Evolutionary conservation across 345 rosid genomes (phyloP).

Genomic region (Bretschneidera sinensis): DNA sequence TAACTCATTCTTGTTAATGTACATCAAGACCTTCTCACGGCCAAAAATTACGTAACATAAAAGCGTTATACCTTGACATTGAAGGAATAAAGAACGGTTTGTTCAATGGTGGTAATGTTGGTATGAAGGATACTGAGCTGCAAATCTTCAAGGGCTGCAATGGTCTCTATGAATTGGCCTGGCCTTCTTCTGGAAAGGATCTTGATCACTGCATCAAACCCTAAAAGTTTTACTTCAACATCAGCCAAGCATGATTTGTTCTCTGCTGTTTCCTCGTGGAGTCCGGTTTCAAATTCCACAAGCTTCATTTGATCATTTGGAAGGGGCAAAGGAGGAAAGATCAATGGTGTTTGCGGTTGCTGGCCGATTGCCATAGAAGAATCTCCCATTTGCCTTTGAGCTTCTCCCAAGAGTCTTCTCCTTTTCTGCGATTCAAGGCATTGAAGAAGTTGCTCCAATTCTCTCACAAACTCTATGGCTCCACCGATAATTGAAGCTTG

Average conservation of each 20-base stretch:
- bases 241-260: constrained; percentile 84
- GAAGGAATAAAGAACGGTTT: constrained; percentile 91
- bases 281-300: constrained; percentile 20
- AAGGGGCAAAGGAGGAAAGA: constrained; percentile 25
- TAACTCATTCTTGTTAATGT: too few species aligned
- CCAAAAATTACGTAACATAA: neutral
- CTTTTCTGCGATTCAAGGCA: constrained; percentile 91
- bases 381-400: constrained; percentile 30
- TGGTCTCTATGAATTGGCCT: constrained; percentile 67
- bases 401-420: constrained; percentile 56
- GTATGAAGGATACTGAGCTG: constrained; percentile 85
- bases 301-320: constrained; percentile 36
- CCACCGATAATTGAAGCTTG: constrained; percentile 99
- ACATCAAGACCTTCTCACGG: too few species aligned
- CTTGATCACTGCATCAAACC: constrained; percentile 93
- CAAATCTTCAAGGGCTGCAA: constrained; percentile 93
- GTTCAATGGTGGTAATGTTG: constrained; percentile 93
- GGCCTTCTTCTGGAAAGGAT: constrained; percentile 90
- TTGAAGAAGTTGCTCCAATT: constrained; percentile 83
- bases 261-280: constrained; percentile 71
- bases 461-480: constrained; percentile 90
- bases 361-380: constrained; percentile 23
- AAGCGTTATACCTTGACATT: constrained; percentile 68
- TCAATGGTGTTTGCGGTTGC: constrained; percentile 26
- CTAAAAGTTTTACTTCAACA: constrained; percentile 84